Evolutionary conservation across 148 eudicot genomes (phyloP), one percentile per base, ranked within the genome.

Genomic region (Cornus florida): DNA sequence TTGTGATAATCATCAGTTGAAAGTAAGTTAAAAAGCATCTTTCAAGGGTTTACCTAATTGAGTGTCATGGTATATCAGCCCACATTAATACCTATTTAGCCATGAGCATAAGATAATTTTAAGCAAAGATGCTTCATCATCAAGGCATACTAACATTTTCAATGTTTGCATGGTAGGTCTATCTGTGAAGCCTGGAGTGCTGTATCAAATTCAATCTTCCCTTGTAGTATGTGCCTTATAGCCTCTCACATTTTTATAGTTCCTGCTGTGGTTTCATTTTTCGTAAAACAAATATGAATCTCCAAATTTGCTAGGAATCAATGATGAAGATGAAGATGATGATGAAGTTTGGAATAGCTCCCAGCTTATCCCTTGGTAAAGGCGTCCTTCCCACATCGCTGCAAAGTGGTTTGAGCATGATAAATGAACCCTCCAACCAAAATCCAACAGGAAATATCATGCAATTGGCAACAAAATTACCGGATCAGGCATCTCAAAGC

Each of bases 141-240:
- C 33, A 1, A 19, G 35, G 2, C 22, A 32, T 38, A 28, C 57
- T 12, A 24, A 19, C 16, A 31, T 57, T 57, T 48, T 73, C 13
- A 5, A 24, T 77, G 67, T 84, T 77, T 46, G 38, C 79, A 41
- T 84, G 75, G 70, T 85, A 96, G 99, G 99, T 78, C 86, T 96
- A 80, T 97, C 95, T 76, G 74, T 94, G 83, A 96, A 96, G 90
- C 99, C 98, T 62, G 90, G 94, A 64, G 98, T 91, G 60, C 79
- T 94, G 67, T 82, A 88, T 77, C 95, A 85, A 79, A 88, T 92
- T 82, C 99, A 96, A 69, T 84, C 89, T 64, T 83, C 75, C 76
- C 72, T 87, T 67, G 79, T 88, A 75, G 98, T 94, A 94, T 74
- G 88, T 86, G 65, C 73, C 70, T 32, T 74, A 39, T 74, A 39